Percentiles rank a stretch among this genome's conserved stretches.
phyloP scores from a whole-genome alignment of 2,329 filamentous ascomycete species.

The Delphinella strobiligena region DNA sequence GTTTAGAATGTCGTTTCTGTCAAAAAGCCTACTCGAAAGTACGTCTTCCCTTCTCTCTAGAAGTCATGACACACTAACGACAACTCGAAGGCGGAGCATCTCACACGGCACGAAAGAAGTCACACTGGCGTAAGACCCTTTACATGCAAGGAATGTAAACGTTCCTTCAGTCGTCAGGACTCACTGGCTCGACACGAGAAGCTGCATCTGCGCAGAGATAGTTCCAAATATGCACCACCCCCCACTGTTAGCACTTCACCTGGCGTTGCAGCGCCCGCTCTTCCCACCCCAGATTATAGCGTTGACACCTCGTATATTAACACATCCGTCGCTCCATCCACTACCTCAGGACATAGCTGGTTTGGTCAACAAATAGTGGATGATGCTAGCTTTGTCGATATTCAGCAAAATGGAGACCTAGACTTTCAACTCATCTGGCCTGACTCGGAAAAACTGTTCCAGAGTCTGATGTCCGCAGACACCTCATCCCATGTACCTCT shows the following conservation, averaged over 20 bases:
- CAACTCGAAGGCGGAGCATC: background rate
- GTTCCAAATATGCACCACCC: constrained; percentile 2
- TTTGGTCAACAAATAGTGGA: constrained; percentile 12
- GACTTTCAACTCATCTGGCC: constrained; percentile 34
- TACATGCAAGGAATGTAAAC: constrained; percentile 27
- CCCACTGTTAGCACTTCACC: background rate
- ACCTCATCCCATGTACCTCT: constrained; percentile 28
- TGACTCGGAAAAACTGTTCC: constrained; percentile 32
- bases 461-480: constrained; percentile 31
- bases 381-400: constrained; percentile 15
- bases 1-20: constrained; percentile 26
- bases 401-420: constrained; percentile 17
- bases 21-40: constrained; percentile 28
- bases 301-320: background rate
- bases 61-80: background rate
- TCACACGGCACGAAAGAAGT: constrained; percentile 30
- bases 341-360: constrained; percentile 15
- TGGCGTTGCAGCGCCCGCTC: constrained; percentile 1
- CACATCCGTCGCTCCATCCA: too few species aligned
- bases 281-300: background rate
- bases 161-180: constrained; percentile 32
- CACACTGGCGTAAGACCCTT: constrained; percentile 32
- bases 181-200: constrained; percentile 33
- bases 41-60: too few species aligned
- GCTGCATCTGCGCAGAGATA: constrained; percentile 19